phyloP scores from a whole-genome alignment of 1,284 basidiomycete species.

The Ustilago loliicola region DNA sequence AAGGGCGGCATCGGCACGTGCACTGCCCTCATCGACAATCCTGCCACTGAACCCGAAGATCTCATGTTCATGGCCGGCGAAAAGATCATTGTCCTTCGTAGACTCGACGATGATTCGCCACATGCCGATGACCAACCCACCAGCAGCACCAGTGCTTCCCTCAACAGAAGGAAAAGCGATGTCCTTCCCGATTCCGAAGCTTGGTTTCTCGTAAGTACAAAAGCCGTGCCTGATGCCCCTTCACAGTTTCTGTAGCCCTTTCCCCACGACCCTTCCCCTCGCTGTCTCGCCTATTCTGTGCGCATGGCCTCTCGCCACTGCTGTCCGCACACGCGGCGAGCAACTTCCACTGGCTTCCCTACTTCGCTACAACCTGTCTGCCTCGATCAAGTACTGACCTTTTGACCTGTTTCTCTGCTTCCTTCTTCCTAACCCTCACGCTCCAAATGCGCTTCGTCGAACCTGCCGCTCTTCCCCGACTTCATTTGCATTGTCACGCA shows the following conservation, averaged over 20 bases:
- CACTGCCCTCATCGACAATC: constrained; percentile 65
- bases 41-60: constrained; percentile 62
- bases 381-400: background rate
- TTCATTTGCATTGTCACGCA: constrained; percentile 1
- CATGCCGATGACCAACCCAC: constrained; percentile 29
- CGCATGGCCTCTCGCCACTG: too few relatives aligned
- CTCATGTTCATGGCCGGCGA: constrained; percentile 69
- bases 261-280: background rate
- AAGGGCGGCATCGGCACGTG: constrained; percentile 68
- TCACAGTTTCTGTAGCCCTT: background rate
- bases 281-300: background rate
- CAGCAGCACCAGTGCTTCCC: constrained; percentile 28
- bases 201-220: constrained; percentile 39
- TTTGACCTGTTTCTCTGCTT: constrained; percentile 3
- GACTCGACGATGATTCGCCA: constrained; percentile 56
- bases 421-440: background rate
- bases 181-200: constrained; percentile 32
- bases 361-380: too few relatives aligned
- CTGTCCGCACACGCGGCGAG: too few relatives aligned
- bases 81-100: constrained; percentile 64
- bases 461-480: background rate
- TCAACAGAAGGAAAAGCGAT: constrained; percentile 19
- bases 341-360: too few relatives aligned
- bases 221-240: background rate
- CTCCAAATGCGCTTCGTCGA: background rate